These are phyloP conservation scores for Trifolium dubium DNA, from an alignment of 306 rosid genomes.

Conservation along the genomic window DNA sequence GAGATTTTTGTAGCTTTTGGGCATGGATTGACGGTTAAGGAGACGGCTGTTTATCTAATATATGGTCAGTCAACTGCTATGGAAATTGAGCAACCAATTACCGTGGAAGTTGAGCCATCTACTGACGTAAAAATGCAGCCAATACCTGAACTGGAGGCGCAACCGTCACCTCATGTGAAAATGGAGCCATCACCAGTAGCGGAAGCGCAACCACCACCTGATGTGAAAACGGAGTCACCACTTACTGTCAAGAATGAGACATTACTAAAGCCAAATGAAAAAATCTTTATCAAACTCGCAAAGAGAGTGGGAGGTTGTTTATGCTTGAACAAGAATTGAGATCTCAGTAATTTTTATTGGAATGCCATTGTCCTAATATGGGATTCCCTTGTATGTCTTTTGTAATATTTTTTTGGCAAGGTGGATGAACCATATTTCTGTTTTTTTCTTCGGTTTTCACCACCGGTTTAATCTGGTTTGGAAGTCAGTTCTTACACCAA, in stretches of 20 bases:
- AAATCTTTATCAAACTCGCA: background rate
- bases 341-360: background rate
- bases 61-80: background rate
- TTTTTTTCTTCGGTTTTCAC: no score
- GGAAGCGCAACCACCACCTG: background rate
- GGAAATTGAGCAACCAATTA: background rate
- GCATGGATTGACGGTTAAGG: constrained; percentile 2
- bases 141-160: background rate
- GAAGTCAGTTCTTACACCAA: no score
- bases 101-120: background rate
- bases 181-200: background rate
- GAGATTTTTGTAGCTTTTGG: constrained; percentile 29
- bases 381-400: background rate
- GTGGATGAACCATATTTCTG: no score
- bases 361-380: background rate
- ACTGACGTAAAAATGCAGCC: background rate
- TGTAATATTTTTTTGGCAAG: background rate
- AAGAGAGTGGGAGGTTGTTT: background rate
- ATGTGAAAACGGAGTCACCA: background rate
- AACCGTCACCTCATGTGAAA: background rate
- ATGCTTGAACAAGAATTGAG: constrained; percentile 9
- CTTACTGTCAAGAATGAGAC: background rate
- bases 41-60: constrained; percentile 34
- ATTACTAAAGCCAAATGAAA: background rate
- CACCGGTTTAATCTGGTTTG: no score